phyloP scores from a whole-genome alignment of 2,329 filamentous ascomycete genomes.

The Beauveria sp. region DNA sequence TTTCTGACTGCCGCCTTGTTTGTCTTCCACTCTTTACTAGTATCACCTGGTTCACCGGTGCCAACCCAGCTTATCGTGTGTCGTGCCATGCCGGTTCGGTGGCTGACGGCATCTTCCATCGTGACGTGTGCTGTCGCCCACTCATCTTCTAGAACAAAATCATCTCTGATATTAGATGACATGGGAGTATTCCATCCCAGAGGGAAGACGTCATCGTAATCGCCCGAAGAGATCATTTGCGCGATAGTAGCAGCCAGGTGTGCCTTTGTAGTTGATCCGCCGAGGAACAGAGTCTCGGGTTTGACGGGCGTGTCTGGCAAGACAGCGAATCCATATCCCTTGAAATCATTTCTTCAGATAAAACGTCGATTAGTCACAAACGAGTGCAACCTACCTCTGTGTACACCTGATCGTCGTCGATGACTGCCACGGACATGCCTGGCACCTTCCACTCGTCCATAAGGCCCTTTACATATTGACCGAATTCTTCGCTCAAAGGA shows the following conservation, averaged over 20 bases:
- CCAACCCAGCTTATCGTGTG: not conserved
- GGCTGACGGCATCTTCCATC: constrained; percentile 45
- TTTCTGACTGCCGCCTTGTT: constrained; percentile 5
- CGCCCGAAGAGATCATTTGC: not conserved
- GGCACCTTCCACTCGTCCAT: constrained; percentile 21
- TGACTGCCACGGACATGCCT: constrained; percentile 20
- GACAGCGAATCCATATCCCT: not conserved
- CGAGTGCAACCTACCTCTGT: constrained; percentile 16
- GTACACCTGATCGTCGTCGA: constrained; percentile 20
- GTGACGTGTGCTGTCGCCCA: constrained; percentile 41
- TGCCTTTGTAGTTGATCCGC: not conserved
- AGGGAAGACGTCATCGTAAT: not conserved
- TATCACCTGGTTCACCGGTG: not conserved
- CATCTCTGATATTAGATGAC: constrained; percentile 37
- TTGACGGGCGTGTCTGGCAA: not conserved
- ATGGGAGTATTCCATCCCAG: constrained; percentile 39
- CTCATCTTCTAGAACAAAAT: constrained; percentile 41
- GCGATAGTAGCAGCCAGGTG: not conserved
- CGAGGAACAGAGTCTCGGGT: not conserved
- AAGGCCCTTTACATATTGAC: constrained; percentile 10
- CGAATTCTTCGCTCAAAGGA: constrained; percentile 15
- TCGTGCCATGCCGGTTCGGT: constrained; percentile 34
- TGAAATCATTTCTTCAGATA: not conserved
- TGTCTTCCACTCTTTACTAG: not conserved
- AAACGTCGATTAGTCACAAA: not conserved